Percentiles rank a stretch among this genome's conserved stretches.
phyloP scores from a whole-genome alignment of 139 green algal species.

The Penium margaritaceum region DNA sequence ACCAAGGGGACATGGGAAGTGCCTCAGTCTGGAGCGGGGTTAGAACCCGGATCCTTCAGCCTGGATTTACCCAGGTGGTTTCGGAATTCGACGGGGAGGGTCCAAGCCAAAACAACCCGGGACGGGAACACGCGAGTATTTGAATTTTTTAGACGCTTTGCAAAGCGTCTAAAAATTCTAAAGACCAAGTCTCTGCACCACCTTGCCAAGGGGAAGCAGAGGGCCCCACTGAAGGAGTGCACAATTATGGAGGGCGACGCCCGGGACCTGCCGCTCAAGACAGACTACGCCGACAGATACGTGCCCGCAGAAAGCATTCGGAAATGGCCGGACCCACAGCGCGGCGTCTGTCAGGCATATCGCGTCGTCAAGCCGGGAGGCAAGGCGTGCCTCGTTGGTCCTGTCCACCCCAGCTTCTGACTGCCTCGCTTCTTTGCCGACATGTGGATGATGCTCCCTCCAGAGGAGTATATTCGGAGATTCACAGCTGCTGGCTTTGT shows the following conservation, averaged over 20 bases:
- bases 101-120: too few species aligned
- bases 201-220: constrained; percentile 77
- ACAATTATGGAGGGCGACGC: constrained; percentile 86
- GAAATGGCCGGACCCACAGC: constrained; percentile 87
- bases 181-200: constrained; percentile 66
- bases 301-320: constrained; percentile 71
- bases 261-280: constrained; percentile 77
- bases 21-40: too few species aligned
- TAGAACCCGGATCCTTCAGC: not conserved
- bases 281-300: constrained; percentile 81
- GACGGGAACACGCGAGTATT: not conserved
- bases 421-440: constrained; percentile 75
- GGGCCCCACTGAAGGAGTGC: constrained; percentile 68
- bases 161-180: too few species aligned
- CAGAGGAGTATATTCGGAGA: constrained; percentile 90
- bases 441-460: constrained; percentile 91
- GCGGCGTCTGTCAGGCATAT: constrained; percentile 70
- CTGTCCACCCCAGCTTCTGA: constrained; percentile 77
- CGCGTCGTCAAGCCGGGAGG: constrained; percentile 79
- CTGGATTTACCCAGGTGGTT: not conserved
- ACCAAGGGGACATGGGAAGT: too few species aligned
- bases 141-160: too few species aligned
- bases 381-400: constrained; percentile 79
- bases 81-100: not conserved
- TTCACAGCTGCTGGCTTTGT: constrained; percentile 79